These are phyloP conservation scores for Tinospora cordifolia DNA, from an alignment of 164 flowering plant species.

Conservation along the genomic window DNA sequence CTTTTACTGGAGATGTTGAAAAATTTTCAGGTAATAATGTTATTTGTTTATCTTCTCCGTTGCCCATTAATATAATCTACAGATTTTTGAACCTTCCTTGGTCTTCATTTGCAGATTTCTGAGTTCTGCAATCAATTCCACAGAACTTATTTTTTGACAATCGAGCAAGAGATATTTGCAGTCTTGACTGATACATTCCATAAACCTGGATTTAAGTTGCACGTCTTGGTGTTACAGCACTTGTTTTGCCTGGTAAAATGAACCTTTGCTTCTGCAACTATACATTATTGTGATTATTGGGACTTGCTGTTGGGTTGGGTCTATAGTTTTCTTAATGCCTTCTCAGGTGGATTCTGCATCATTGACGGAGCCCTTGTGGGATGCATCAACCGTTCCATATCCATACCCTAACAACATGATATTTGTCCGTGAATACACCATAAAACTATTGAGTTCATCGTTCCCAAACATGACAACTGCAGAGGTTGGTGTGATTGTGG, in stretches of 20 bases:
- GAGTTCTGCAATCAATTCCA: constrained; percentile 94
- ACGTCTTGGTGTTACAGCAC: constrained; percentile 82
- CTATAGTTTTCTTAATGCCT: neutral
- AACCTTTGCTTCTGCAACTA: neutral
- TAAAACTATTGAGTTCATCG: constrained; percentile 79
- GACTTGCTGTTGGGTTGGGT: neutral
- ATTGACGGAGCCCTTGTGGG: constrained; percentile 91
- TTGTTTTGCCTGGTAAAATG: constrained; percentile 78
- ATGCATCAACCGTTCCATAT: constrained; percentile 59
- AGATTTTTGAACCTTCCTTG: constrained; percentile 2
- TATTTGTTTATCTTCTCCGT: neutral
- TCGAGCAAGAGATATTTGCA: constrained; percentile 97
- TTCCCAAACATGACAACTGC: constrained; percentile 88
- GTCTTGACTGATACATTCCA: constrained; percentile 98
- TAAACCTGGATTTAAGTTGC: constrained; percentile 97
- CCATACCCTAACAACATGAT: constrained; percentile 60
- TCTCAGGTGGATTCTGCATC: constrained; percentile 72
- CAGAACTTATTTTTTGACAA: constrained; percentile 67
- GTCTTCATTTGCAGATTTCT: constrained; percentile 45
- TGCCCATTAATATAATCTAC: neutral
- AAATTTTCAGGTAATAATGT: constrained; percentile 70
- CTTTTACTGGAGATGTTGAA: constrained; percentile 90
- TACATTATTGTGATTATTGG: neutral
- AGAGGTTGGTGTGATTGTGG: constrained; percentile 53
- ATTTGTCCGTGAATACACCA: constrained; percentile 80